These are phyloP conservation scores for Gynandropsis gynandra DNA, from an alignment of 345 rosid species.

Conservation along the genomic window DNA sequence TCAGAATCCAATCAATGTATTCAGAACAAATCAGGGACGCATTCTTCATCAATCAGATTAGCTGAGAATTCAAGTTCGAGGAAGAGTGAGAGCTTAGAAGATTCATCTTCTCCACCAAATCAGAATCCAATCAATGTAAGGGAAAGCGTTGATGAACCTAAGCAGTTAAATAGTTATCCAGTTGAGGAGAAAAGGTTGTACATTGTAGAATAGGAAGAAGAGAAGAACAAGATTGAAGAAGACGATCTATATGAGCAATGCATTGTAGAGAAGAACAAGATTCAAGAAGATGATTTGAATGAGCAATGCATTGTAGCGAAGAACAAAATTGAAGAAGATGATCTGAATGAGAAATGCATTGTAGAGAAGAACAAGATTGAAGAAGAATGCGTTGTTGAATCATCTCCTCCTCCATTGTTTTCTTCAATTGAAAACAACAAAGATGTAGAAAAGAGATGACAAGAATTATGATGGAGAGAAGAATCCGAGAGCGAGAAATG, in stretches of 20 bases:
- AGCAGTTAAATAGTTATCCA: constrained; percentile 27
- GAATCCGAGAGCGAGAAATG: constrained; percentile 25
- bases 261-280: too few relatives aligned
- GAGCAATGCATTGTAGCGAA: too few relatives aligned
- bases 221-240: constrained; percentile 16
- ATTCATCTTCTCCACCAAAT: constrained; percentile 32
- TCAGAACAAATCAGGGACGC: too few relatives aligned
- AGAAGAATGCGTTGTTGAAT: constrained; percentile 26
- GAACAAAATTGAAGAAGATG: constrained; percentile 21
- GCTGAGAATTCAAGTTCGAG: constrained; percentile 33
- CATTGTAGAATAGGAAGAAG: constrained; percentile 52
- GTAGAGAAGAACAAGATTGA: too few relatives aligned
- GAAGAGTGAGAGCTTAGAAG: too few relatives aligned
- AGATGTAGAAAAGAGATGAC: constrained; percentile 29
- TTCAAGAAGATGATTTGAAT: too few relatives aligned
- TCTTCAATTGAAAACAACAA: constrained; percentile 26
- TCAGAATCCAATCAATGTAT: too few relatives aligned
- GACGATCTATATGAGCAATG: constrained; percentile 36
- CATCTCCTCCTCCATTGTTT: constrained; percentile 16
- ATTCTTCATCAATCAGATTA: constrained; percentile 26
- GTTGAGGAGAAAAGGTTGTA: constrained; percentile 60
- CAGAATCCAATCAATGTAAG: constrained; percentile 22
- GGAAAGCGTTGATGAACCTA: constrained; percentile 20
- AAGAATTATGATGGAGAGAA: constrained; percentile 33
- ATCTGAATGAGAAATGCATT: constrained; percentile 33